phyloP scores from a whole-genome alignment of 2,329 filamentous ascomycete genomes.

The Sporothrix luriei region DNA sequence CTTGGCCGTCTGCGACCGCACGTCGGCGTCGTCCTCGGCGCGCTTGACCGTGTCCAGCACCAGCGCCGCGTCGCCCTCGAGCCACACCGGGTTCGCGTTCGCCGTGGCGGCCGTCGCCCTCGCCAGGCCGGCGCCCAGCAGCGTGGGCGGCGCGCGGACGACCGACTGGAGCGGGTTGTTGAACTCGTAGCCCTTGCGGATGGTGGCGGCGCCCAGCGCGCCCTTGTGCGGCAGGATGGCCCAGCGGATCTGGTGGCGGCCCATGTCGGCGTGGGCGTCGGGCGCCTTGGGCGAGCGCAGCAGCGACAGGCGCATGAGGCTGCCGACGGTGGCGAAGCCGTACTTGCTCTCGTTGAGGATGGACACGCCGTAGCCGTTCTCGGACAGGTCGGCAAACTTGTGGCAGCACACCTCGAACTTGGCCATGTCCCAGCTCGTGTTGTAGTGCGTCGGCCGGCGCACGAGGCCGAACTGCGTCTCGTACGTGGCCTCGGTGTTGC shows the following conservation, averaged over 20 bases:
- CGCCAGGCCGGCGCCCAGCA: conserved; percentile 28
- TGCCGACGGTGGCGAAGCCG: conserved; percentile 67
- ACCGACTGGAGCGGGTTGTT: conserved; percentile 60
- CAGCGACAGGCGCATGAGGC: conserved; percentile 67
- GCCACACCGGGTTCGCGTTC: conserved; percentile 56
- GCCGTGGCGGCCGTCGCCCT: conserved; percentile 43
- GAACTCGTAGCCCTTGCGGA: conserved; percentile 67
- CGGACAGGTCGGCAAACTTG: conserved; percentile 72
- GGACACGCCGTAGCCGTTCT: conserved; percentile 68
- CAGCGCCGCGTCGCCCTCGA: conserved; percentile 68
- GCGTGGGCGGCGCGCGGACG: neutral
- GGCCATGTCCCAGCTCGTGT: conserved; percentile 85
- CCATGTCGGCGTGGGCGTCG: conserved; percentile 71
- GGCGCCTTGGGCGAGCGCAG: conserved; percentile 68
- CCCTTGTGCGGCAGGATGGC: conserved; percentile 67
- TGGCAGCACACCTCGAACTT: conserved; percentile 79
- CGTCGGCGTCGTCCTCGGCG: conserved; percentile 82
- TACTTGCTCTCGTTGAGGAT: conserved; percentile 72
- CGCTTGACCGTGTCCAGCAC: conserved; percentile 90
- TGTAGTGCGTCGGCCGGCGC: conserved; percentile 92
- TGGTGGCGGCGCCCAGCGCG: conserved; percentile 57
- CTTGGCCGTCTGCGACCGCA: conserved; percentile 57
- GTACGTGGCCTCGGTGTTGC: conserved; percentile 90
- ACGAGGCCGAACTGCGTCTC: conserved; percentile 93
- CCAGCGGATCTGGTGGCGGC: conserved; percentile 65